Evolutionary conservation across 805 yeast species (phyloP), one percentile per base, ranked within the genome.

Genomic region (Wickerhamiella brachini): DNA sequence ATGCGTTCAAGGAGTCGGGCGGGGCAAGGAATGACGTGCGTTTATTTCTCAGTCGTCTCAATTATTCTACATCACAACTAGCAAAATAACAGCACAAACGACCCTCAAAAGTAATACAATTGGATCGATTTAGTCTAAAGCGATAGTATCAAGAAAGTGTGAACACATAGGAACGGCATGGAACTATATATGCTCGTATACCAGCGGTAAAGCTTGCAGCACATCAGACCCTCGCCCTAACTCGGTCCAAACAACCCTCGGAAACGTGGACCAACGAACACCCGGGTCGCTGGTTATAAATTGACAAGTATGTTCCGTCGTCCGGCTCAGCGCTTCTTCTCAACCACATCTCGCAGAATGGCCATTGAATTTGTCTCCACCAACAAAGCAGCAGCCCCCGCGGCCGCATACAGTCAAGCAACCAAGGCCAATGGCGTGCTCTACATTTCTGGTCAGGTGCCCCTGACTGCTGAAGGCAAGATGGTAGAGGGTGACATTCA

Each of bases 341-440:
- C 48, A 45, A 48, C 53, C 17, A 29, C 51, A 9, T 9, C 45
- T 31, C 29, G 41, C 21, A 41, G 22, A 18, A 43, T 44, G 47
- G 51, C 54, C 18, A 56, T 60, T 52, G 57, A 60, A 45, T 54
- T 54, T 49, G 49, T 61, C 22, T 56, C 59, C 7, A 61, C 95
- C 49, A 72, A 79, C 56, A 73, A 72, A 58, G 95, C 97, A 38
- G 97, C 98, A 59, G 88, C 95, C 53, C 95, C 97, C 54, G 96
- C 95, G 42, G 97, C 96, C 39, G 80, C 95, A 13, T 90, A 90
- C 69, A 86, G 95, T 26, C 98, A 93, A 70, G 98, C 97, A 47
- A 78, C 89, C 68, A 88, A 85, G 71, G 95, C 81, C 61, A 86
- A 85, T 68, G 78, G 95, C 54, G 80, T 87, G 67, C 70, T 93